Base-by-base conservation (phyloP, 768 basidiomycete species). In the Lactifluus pinguis region DNA sequence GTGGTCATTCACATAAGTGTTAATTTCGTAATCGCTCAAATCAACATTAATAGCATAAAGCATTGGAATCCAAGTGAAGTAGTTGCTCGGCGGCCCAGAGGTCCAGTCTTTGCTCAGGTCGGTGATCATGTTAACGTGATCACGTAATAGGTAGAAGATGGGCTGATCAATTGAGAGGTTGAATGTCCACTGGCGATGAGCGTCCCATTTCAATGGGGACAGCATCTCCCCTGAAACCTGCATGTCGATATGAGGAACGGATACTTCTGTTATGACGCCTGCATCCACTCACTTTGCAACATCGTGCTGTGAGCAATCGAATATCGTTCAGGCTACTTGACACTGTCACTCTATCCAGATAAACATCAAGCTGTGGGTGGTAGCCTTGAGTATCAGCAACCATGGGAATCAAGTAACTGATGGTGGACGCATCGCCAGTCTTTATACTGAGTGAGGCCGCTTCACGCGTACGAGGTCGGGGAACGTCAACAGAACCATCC, bases 61-160 rank as follows among this genome's bases (percentile, higher is more conserved):
- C 71, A 82, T 92, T 0, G 95, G 95, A 21, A 93, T 78, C 71
- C 94, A 98, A 49, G 84, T 85, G 63, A 86, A 76, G 70, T 86
- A 89, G 69, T 92, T 87, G 38, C 80, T 83, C 0, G 86, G 84
- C 29, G 90, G 87, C 4, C 92, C 93, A 11, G 87, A 83, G 25
- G 78, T 79, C 93, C 95, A 98, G 69, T 98, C 95, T 65, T 85
- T 89, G 38, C 85, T 85, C n/a, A 98, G 79, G 71, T 98, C 95
- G 4, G 85, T 85, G 68, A 98, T 82, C 80, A 98, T 90, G 68
- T 92, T 95, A 73, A 94, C 83, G 69, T 98, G 95, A 69, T 98
- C 95, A 47, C 93, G 84, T 11, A 98, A 77, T 19, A 97, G 76
- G 69, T 84, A 89, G 39, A 95, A 77, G 1, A 81, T 73, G 2